Evolutionary conservation across 2,329 filamentous ascomycete species (phyloP), one percentile per base, ranked within the genome.

Genomic region (Cladosporium phlei): DNA sequence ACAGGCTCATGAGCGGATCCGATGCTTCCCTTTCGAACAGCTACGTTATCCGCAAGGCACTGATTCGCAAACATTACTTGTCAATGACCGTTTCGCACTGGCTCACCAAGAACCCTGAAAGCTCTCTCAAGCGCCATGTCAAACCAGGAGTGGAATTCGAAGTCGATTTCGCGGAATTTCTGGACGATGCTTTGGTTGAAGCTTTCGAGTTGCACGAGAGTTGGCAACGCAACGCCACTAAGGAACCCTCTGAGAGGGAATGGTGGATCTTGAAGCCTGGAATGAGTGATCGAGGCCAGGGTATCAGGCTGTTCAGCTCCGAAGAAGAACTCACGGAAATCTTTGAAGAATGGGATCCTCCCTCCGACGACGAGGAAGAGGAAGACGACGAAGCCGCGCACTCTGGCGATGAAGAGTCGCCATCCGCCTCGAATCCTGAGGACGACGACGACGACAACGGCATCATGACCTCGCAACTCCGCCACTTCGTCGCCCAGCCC

Each of bases 221-320:
- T 56, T 76, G 94, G 66, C 78, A 79, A 24, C 74, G 74, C 35
- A 95, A 95, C 57, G 79, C 78, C 39, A 49, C 46, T 1, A 67
- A 66, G 11, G 60, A 59, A 3, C 46, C 45, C 2, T 47, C 50
- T 10, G 55, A 67, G 22, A 57, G 68, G 37, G 82, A 94, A 63
- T 98, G 91, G 91, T 98, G 93, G 93, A 97, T 98, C 55, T 67
- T 98, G 50, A 98, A 98, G 69, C 91, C 93, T 0, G 86, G 91
- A 7, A 97, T 98, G 93, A 95, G 88, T 65, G 93, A 98, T 63
- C 79, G 91, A 19, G 93, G 91, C 0, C 90, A 96, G 64, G 93
- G 93, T 1, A 96, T 98, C 48, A 73, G 88, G 29, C 72, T 98
- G 0, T 98, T 98, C 66, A 86, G 81, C 58, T 88, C 82, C 2